Base-by-base conservation (phyloP, 2,329 filamentous ascomycete genomes). In the Verticillium isaacii region DNA sequence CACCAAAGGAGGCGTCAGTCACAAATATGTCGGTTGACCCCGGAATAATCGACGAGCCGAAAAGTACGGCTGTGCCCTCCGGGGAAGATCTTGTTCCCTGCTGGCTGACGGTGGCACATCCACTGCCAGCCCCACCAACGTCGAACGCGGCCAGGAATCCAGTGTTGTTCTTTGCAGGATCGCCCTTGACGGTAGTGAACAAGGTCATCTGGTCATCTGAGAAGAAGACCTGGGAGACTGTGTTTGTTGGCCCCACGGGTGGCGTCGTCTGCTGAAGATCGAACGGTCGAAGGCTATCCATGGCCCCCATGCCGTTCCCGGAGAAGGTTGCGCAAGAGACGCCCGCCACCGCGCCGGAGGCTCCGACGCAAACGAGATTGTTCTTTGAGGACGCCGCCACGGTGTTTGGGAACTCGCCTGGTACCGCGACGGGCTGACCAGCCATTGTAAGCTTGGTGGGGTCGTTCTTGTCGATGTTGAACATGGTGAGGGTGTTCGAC, bases 141-240 rank as follows among this genome's bases (percentile, higher is more conserved):
- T 78, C 66, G 63, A 85, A 86, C 0, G 78, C 71, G 0, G 82
- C 80, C 12, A 89, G 62, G 66, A 85, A 88, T 0, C 86, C 85
- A 0, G 79, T 83, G 59, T 82, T 85, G 68, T 85, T 85, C 5
- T 71, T 72, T 0, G 75, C 66, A 0, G 82, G 82, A 60, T 87
- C 77, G 1, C 86, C 86, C 71, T 89, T 89, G 50, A 89, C 84
- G 1, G 82, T 86, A 0, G 82, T 78, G 58, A 83, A 78, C 0
- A 89, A 73, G 2, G 72, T 77, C 0, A 69, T 73, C 64, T 84
- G 78, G 59, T 89, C 84, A 0, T 71, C 71, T 1, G 82, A 84
- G 73, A 88, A 89, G 69, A 87, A 84, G 0, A 80, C 76, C 8
- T 89, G 85, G 0, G 85, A 87, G 2, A 88, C 77, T 0, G 83